Evolutionary conservation across 2,329 filamentous ascomycete genomes (phyloP).

Genomic region (Cadophora luteo-olivacea): DNA sequence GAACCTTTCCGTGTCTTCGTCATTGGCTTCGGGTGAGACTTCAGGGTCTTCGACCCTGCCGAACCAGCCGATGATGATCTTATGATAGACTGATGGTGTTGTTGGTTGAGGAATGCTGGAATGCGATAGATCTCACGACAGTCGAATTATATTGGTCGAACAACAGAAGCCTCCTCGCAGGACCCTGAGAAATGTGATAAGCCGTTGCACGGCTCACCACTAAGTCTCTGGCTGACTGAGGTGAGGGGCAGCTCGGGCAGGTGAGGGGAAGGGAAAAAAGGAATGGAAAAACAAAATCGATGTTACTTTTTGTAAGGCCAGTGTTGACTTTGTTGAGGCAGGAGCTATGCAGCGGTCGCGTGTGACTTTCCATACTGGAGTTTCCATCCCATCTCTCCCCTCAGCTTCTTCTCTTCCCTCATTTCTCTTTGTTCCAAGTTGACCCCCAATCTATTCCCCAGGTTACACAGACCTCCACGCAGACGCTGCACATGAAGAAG

Average conservation of each 20-base stretch:
- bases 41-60: constrained; percentile 12
- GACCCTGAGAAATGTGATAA: constrained; percentile 13
- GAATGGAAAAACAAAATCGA: neutral
- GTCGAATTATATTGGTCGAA: constrained; percentile 8
- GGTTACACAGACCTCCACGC: constrained; percentile 20
- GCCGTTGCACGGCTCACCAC: neutral
- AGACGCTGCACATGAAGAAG: constrained; percentile 15
- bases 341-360: neutral
- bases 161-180: neutral
- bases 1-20: constrained; percentile 13
- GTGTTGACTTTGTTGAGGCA: neutral
- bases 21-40: neutral
- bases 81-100: neutral
- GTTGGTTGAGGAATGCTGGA: neutral
- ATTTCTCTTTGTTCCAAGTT: neutral
- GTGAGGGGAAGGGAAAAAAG: neutral
- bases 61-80: neutral
- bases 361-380: neutral
- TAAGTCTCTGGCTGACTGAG: neutral
- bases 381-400: neutral
- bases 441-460: constrained; percentile 8
- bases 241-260: neutral
- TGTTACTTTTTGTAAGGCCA: neutral
- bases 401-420: neutral
- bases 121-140: constrained; percentile 18